Evolutionary conservation across 1,139 yeast genomes (phyloP), one percentile per base, ranked within the genome.

Genomic region (Magnusiomyces magnusii): DNA sequence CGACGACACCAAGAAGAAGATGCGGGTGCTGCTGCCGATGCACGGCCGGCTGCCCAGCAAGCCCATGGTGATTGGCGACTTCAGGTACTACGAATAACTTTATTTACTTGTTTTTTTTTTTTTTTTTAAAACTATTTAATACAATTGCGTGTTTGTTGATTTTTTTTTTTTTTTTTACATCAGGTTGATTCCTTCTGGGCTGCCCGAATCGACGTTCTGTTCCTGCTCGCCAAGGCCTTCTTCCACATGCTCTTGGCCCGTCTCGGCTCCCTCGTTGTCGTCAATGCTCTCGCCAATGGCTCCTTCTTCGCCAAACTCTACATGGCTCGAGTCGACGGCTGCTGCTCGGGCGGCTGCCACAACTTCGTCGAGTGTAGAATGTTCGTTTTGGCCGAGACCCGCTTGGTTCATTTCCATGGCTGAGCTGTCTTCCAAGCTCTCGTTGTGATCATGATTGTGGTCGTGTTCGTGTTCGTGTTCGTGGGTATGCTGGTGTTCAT

Each of bases 41-140:
- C 97, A 96, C 1, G 96, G 96, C 0, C 80, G 85, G 51, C 75
- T 91, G 47, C 99, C 99, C 0, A 75, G 78, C n/a, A 80, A 82
- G 61, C 84, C 86, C 1, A 75, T 86, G 67, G 69, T 88, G 1
- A 71, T 87, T 53, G 91, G 95, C 1, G 80, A 82, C 54, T 83
- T 80, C 66, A 81, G 91, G 63, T 88, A 86, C 68, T 79, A 83
- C 52, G 95, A 88, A 71, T 87, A 74, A 69, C 19, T 13, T 9
- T 9, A 31, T 7, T 31, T n/a, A n/a, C n/a, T n/a, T n/a, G n/a
- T n/a, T n/a, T n/a, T n/a, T n/a, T n/a, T n/a, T n/a, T n/a, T n/a
- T n/a, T n/a, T n/a, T n/a, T n/a, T n/a, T n/a, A n/a, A n/a, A n/a
- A n/a, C n/a, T n/a, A n/a, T n/a, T n/a, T n/a, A n/a, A n/a, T n/a